Evolutionary conservation across 1,284 basidiomycete species (phyloP).

Genomic region (Ustilago nuda): DNA sequence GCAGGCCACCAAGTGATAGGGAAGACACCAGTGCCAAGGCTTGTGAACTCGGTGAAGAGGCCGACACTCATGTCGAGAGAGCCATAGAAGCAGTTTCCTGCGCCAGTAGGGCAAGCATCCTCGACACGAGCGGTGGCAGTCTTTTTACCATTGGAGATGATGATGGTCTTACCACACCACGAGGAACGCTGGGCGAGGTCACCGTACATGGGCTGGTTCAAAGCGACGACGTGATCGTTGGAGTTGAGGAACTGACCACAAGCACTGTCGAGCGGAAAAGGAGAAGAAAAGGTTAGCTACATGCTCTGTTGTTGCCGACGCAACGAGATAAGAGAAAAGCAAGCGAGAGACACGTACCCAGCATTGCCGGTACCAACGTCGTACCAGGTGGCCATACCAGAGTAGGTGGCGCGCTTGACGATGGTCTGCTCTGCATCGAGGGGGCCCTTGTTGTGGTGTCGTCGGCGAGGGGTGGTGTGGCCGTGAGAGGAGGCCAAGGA

Average conservation of each 20-base stretch:
- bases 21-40: slow-evolving; percentile 54
- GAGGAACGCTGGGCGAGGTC: slow-evolving; percentile 43
- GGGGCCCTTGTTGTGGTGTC: slow-evolving; percentile 40
- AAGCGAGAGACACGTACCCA: slow-evolving; percentile 37
- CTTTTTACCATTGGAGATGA: slow-evolving; percentile 57
- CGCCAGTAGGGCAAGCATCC: slow-evolving; percentile 63
- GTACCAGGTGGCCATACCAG: slow-evolving; percentile 61
- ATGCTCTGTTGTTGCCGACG: slow-evolving; percentile 1
- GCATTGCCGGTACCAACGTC: slow-evolving; percentile 59
- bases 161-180: slow-evolving; percentile 61
- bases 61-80: slow-evolving; percentile 63
- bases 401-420: slow-evolving; percentile 51
- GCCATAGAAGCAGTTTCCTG: slow-evolving; percentile 58
- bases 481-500: slow-evolving; percentile 37
- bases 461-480: slow-evolving; percentile 14
- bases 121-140: slow-evolving; percentile 51
- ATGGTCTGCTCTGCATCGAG: slow-evolving; percentile 29
- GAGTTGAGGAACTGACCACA: slow-evolving; percentile 54
- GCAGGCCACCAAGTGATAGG: slow-evolving; percentile 62
- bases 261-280: slow-evolving; percentile 34
- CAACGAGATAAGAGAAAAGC: background rate
- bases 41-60: slow-evolving; percentile 58
- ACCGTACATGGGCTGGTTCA: slow-evolving; percentile 64
- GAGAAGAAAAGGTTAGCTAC: background rate
- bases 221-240: slow-evolving; percentile 57